A percentile compares a stretch with the other conserved stretches of the same genome.
phyloP scores from a whole-genome alignment of 2,329 filamentous ascomycete species.

The Paramyrothecium roridum region DNA sequence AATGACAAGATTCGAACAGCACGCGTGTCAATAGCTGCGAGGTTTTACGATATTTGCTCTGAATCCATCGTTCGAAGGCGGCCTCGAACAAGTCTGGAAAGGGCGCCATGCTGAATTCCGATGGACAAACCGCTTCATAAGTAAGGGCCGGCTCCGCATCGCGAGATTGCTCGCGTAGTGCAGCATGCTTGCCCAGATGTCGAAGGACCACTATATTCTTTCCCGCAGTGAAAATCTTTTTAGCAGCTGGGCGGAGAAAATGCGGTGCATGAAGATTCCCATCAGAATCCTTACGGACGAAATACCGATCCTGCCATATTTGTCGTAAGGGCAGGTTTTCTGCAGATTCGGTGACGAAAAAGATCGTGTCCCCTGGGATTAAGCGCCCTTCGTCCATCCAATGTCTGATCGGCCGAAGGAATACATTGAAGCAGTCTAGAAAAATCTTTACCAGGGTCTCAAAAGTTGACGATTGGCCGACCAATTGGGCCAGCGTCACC shows the following conservation, averaged over 20 bases:
- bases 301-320: slow-evolving; percentile 75
- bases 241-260: slow-evolving; percentile 68
- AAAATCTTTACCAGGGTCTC: slow-evolving; percentile 66
- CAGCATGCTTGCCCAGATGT: slow-evolving; percentile 56
- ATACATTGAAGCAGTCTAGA: slow-evolving; percentile 77
- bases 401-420: slow-evolving; percentile 71
- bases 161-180: slow-evolving; percentile 21
- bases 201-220: slow-evolving; percentile 87
- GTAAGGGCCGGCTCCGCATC: slow-evolving; percentile 46
- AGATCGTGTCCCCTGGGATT: slow-evolving; percentile 60
- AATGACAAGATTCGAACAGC: slow-evolving; percentile 66
- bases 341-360: slow-evolving; percentile 67
- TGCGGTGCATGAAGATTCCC: slow-evolving; percentile 65
- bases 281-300: slow-evolving; percentile 58
- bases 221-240: slow-evolving; percentile 79
- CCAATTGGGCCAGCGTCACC: slow-evolving; percentile 66
- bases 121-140: slow-evolving; percentile 53
- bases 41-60: slow-evolving; percentile 68
- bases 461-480: slow-evolving; percentile 61
- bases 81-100: slow-evolving; percentile 73
- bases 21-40: slow-evolving; percentile 62
- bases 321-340: slow-evolving; percentile 56
- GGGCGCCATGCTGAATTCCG: slow-evolving; percentile 50
- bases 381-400: slow-evolving; percentile 86
- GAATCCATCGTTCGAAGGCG: slow-evolving; percentile 73